These are phyloP conservation scores for Phytopythium aichiense DNA, from an alignment of 352 stramenopile genomes.

Conservation along the genomic window DNA sequence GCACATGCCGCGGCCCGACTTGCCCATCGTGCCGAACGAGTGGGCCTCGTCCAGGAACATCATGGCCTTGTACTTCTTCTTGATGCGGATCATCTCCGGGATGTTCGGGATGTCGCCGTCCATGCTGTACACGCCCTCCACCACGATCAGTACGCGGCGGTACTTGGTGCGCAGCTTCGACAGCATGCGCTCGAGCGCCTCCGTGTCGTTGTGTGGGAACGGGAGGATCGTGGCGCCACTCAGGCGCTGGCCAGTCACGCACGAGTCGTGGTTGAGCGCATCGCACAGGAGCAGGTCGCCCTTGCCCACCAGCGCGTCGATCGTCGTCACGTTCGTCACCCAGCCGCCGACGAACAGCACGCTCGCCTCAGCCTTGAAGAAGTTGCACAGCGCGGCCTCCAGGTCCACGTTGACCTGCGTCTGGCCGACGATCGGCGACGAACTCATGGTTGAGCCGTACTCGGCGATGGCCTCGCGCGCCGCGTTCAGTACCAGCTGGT, in stretches of 20 bases:
- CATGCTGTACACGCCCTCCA: conserved; percentile 68
- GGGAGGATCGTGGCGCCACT: conserved; percentile 74
- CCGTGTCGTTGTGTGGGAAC: conserved; percentile 77
- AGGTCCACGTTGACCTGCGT: conserved; percentile 68
- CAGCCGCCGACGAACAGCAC: conserved; percentile 70
- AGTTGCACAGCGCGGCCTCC: conserved; percentile 53
- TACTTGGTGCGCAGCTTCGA: conserved; percentile 63
- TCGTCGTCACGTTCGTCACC: conserved; percentile 77
- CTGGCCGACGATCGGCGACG: conserved; percentile 75
- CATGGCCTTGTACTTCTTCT: conserved; percentile 65
- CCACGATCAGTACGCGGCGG: conserved; percentile 68
- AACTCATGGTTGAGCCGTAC: conserved; percentile 80
- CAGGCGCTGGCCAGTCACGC: conserved; percentile 66
- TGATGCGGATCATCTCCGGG: conserved; percentile 48
- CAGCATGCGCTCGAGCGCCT: conserved; percentile 72
- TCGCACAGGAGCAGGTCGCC: conserved; percentile 77
- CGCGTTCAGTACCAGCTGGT: conserved; percentile 43
- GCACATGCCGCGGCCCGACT: conserved; percentile 44
- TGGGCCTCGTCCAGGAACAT: conserved; percentile 64
- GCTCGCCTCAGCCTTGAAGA: conserved; percentile 55
- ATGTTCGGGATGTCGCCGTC: conserved; percentile 63
- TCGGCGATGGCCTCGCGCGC: conserved; percentile 59
- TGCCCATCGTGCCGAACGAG: conserved; percentile 63
- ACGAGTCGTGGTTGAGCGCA: conserved; percentile 78
- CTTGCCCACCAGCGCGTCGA: conserved; percentile 66